These are phyloP conservation scores for Pisolithus albus DNA, from an alignment of 768 basidiomycete genomes.

Conservation along the genomic window DNA sequence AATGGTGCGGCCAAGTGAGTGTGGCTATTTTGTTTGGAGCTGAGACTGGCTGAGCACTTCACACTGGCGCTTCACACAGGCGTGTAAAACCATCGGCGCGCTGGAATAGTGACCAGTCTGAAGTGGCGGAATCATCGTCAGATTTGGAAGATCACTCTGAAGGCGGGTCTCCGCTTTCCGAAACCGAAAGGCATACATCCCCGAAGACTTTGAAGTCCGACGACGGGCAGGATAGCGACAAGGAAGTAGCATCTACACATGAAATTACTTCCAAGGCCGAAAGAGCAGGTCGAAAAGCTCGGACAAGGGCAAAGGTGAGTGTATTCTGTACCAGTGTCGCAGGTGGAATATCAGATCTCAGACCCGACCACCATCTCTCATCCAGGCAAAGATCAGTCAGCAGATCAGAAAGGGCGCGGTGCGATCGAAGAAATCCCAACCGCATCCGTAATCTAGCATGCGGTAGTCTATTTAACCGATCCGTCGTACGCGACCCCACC, in stretches of 20 bases:
- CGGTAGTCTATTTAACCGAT: not conserved
- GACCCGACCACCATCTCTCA: conserved; percentile 14
- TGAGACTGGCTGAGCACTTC: not conserved
- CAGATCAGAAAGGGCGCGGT: not conserved
- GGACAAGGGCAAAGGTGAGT: conserved; percentile 10
- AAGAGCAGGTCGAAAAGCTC: conserved; percentile 30
- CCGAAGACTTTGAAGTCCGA: not conserved
- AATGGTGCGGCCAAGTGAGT: conserved; percentile 25
- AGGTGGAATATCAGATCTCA: not conserved
- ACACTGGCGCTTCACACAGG: conserved; percentile 2
- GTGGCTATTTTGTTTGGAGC: not conserved
- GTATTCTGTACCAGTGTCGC: conserved; percentile 6
- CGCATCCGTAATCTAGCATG: not conserved
- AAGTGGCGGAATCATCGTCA: conserved; percentile 24
- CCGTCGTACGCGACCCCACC: not conserved
- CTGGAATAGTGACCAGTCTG: conserved; percentile 28
- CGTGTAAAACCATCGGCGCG: conserved; percentile 24
- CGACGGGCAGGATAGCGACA: conserved; percentile 28
- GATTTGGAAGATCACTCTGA: conserved; percentile 22
- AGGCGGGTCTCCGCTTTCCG: not conserved
- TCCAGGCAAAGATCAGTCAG: not conserved
- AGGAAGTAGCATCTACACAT: conserved; percentile 30
- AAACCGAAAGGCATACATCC: not conserved
- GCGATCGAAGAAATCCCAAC: not conserved
- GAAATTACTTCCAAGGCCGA: conserved; percentile 14